phyloP scores from a whole-genome alignment of 2,329 filamentous ascomycete genomes.

The Botryotinia narcissicola region DNA sequence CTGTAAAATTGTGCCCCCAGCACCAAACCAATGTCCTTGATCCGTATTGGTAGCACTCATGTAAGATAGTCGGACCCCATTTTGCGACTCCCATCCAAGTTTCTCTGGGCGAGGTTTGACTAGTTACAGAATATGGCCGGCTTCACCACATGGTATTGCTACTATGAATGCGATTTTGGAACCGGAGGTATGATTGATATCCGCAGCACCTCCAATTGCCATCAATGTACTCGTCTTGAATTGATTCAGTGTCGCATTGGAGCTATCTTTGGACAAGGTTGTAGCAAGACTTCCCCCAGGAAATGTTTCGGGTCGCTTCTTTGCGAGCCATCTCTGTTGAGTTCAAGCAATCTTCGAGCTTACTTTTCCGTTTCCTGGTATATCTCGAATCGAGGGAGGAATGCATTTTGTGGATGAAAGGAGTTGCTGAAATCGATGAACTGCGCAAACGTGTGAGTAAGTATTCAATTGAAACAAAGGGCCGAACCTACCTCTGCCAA shows the following conservation, averaged over 20 bases:
- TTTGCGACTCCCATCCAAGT: constrained; percentile 33
- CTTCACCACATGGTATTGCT: constrained; percentile 35
- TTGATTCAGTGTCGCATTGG: constrained; percentile 16
- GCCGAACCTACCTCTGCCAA: constrained; percentile 25
- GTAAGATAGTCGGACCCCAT: constrained; percentile 27
- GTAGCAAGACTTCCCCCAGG: constrained; percentile 25
- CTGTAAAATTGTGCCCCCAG: constrained; percentile 48
- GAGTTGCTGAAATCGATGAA: constrained; percentile 32
- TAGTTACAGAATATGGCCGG: constrained; percentile 36
- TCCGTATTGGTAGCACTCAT: constrained; percentile 28
- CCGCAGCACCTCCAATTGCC: constrained; percentile 28
- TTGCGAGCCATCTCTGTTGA: constrained; percentile 32
- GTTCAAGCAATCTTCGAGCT: constrained; percentile 19
- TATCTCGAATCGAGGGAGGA: constrained; percentile 28
- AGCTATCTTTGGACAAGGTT: constrained; percentile 11
- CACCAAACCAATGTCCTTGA: constrained; percentile 35
- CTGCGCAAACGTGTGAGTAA: constrained; percentile 26
- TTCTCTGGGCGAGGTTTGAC: constrained; percentile 32
- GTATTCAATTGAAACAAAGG: background rate
- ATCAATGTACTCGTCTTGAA: constrained; percentile 28
- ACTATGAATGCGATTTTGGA: constrained; percentile 28
- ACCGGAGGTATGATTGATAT: constrained; percentile 27
- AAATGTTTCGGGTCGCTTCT: constrained; percentile 31
- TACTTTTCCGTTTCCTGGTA: constrained; percentile 18
- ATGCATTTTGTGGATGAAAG: constrained; percentile 32